Percentiles rank a stretch among this genome's conserved stretches.
Conservation (phyloP, 2,329 filamentous ascomycete species). For the Septoria petroselini region DNA sequence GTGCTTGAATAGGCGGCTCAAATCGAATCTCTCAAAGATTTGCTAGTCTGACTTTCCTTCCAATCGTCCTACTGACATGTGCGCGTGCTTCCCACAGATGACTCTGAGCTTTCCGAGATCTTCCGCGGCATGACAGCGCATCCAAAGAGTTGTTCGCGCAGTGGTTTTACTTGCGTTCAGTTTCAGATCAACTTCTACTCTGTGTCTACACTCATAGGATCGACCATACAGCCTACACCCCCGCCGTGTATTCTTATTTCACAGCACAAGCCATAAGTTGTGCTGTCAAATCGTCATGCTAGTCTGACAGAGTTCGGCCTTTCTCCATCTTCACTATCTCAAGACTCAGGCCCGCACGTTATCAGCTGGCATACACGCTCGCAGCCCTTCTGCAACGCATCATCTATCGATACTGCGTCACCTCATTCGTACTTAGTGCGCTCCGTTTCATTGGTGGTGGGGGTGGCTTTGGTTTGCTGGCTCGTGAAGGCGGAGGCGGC, state of each 20-base stretch:
- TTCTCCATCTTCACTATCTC: too few relatives aligned
- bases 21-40: not conserved
- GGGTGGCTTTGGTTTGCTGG: constrained; percentile 58
- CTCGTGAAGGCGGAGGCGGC: constrained; percentile 55
- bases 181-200: too few relatives aligned
- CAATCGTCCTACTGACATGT: not conserved
- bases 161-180: too few relatives aligned
- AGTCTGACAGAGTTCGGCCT: too few relatives aligned
- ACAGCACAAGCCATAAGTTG: too few relatives aligned
- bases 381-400: too few relatives aligned
- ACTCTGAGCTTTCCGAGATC: not conserved
- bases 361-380: too few relatives aligned
- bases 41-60: not conserved
- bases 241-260: too few relatives aligned
- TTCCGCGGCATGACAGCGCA: not conserved
- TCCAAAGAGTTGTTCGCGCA: too few relatives aligned
- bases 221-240: not conserved
- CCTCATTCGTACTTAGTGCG: constrained; percentile 44
- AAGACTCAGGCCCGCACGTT: not conserved
- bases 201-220: not conserved
- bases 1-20: constrained; percentile 1
- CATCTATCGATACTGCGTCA: constrained; percentile 31
- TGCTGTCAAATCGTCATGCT: too few relatives aligned
- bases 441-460: constrained; percentile 63
- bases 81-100: not conserved